Evolutionary conservation across 192 early-diverging fungal species (phyloP).

Genomic region (Ambispora gerdemannii): DNA sequence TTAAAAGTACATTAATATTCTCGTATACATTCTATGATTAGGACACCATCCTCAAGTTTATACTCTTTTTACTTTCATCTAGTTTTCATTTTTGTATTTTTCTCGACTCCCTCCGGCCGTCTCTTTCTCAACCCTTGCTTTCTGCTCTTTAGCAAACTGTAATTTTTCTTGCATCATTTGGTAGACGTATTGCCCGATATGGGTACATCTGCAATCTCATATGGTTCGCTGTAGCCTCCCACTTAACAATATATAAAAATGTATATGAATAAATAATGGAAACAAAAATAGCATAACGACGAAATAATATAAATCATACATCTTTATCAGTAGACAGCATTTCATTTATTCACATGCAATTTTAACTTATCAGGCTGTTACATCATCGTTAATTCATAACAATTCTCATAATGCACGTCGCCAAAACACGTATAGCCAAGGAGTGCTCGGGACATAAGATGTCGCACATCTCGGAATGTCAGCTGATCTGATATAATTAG

Average conservation of each 20-base stretch:
- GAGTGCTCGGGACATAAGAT: slow-evolving; percentile 87
- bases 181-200: slow-evolving; percentile 62
- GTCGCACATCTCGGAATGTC: slow-evolving; percentile 86
- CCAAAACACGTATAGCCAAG: slow-evolving; percentile 91
- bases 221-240: slow-evolving; percentile 37
- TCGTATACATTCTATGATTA: slow-evolving; percentile 13
- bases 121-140: slow-evolving; percentile 39
- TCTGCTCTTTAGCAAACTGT: slow-evolving; percentile 47
- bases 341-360: slow-evolving; percentile 54
- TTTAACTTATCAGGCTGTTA: slow-evolving; percentile 60
- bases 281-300: no score
- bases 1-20: not conserved
- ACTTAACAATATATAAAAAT: slow-evolving; percentile 28
- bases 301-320: no score
- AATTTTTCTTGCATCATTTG: slow-evolving; percentile 66
- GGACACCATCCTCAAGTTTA: slow-evolving; percentile 12
- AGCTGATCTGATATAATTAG: slow-evolving; percentile 86
- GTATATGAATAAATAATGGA: no score
- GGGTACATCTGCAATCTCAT: slow-evolving; percentile 49
- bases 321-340: slow-evolving; percentile 35
- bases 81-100: no score
- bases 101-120: no score
- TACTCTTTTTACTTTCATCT: no score
- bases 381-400: slow-evolving; percentile 74
- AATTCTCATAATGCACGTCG: slow-evolving; percentile 65